Percentiles rank a stretch among this genome's conserved stretches.
phyloP scores from a whole-genome alignment of 805 yeast species.

The Myxozyma mucilagina region DNA sequence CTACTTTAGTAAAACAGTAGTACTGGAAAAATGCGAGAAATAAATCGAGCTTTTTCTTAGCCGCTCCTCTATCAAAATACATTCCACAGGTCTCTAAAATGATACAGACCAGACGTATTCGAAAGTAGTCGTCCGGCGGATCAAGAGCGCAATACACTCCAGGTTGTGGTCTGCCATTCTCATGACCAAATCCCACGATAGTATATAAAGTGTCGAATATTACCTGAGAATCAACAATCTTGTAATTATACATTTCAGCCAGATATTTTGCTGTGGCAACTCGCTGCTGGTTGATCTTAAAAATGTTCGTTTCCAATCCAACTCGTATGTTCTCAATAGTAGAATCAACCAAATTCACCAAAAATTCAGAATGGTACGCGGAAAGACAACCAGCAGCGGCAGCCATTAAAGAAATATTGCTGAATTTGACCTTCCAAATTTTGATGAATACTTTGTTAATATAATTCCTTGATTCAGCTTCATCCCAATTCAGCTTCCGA shows the following conservation, averaged over 20 bases:
- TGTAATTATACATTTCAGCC: constrained; percentile 54
- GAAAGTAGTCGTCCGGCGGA: constrained; percentile 65
- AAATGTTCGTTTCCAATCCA: constrained; percentile 67
- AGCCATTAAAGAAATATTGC: constrained; percentile 54
- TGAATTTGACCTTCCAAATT: constrained; percentile 64
- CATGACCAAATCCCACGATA: constrained; percentile 66
- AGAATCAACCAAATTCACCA: constrained; percentile 56
- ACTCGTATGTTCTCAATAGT: constrained; percentile 61
- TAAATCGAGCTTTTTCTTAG: constrained; percentile 38
- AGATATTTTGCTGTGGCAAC: constrained; percentile 62
- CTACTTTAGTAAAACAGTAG: constrained; percentile 60
- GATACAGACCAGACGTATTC: constrained; percentile 57
- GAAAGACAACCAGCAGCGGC: constrained; percentile 46
- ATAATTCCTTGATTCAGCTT: constrained; percentile 41
- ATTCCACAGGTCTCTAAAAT: constrained; percentile 44
- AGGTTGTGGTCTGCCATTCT: constrained; percentile 56
- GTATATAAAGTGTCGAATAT: constrained; percentile 56
- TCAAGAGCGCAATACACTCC: constrained; percentile 51
- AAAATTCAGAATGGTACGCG: constrained; percentile 45
- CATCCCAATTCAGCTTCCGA: constrained; percentile 50
- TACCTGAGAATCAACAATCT: constrained; percentile 49
- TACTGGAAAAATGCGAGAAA: constrained; percentile 68
- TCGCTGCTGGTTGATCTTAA: constrained; percentile 58
- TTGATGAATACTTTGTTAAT: constrained; percentile 51
- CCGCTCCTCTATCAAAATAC: constrained; percentile 26